Evolutionary conservation across 2,329 filamentous ascomycete genomes (phyloP), one percentile per base, ranked within the genome.

Genomic region (Talaromyces amestolkiae): DNA sequence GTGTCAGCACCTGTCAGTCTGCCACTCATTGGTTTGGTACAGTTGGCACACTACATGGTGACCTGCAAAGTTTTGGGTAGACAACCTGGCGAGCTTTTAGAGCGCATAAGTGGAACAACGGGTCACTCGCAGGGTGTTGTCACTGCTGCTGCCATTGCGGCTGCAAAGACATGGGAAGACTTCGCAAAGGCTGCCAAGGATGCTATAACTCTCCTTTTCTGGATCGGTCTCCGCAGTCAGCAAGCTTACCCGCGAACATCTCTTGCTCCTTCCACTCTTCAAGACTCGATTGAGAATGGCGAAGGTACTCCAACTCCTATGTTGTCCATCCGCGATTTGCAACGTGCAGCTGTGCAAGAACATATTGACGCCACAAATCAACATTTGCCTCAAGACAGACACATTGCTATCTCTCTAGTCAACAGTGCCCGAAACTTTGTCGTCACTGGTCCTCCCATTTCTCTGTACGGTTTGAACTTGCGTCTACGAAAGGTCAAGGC

Each of bases 371-470:
- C 91, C 15, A 99, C 95, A 70, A 99, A 99, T 79, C 89, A 97
- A 77, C 96, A 99, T 82, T 86, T 99, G 65, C 95, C 95, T 0
- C 82, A 91, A 69, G 93, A 97, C 73, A 89, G 93, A 65, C 95
- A 98, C 76, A 97, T 99, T 75, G 89, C 89, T 75, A 94, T 99
- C 72, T 98, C 96, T 0, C 86, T 99, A 64, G 88, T 97, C 77
- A 99, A 99, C 84, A 98, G 94, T 80, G 93, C 94, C 15, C 90
- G 95, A 66, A 99, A 98, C 79, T 90, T 98, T 75, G 96, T 99
- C 58, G 93, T 99, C 15, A 97, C 95, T 49, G 95, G 95, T 62
- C 95, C 95, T 64, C 95, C 96, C 2, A 93, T 96, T 70, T 98
- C 96, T 1, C 84, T 99, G 11, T 97, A 97, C 75, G 96, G 95